Percentiles rank a stretch among this genome's conserved stretches.
These are phyloP conservation scores for Immersiella caudata DNA, from an alignment of 495 filamentous ascomycete genomes.

Conservation along the genomic window DNA sequence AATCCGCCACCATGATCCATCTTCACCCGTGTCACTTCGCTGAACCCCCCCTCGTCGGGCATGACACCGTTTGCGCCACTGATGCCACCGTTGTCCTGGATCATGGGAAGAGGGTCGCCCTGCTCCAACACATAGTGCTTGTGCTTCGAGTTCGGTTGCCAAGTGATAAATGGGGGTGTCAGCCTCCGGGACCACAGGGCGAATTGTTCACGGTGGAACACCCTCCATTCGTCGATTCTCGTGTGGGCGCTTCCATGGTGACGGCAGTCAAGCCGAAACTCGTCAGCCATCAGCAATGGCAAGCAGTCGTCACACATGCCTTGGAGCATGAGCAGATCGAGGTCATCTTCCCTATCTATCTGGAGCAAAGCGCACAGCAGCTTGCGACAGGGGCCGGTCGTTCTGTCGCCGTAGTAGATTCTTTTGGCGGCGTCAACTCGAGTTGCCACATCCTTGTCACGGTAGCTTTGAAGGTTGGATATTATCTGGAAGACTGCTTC, in stretches of 20 bases:
- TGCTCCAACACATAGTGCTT: conserved; percentile 16
- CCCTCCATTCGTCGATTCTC: no score
- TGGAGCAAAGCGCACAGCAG: conserved; percentile 4
- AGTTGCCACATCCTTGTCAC: background rate
- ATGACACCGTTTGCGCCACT: background rate
- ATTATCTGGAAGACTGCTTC: conserved; percentile 8
- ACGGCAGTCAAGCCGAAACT: background rate
- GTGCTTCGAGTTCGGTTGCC: background rate
- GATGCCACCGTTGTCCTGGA: background rate
- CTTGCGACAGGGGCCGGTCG: conserved; percentile 7
- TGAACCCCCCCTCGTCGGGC: background rate
- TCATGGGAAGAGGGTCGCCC: conserved; percentile 12
- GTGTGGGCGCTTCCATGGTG: background rate
- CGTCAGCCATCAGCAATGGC: background rate
- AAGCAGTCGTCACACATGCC: conserved; percentile 17
- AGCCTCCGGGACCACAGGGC: background rate
- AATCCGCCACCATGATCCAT: background rate
- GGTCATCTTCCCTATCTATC: background rate
- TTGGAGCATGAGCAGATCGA: background rate
- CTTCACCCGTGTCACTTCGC: background rate
- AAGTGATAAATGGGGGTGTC: conserved; percentile 7
- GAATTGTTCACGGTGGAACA: background rate
- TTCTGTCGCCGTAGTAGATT: background rate
- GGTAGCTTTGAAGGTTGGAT: background rate
- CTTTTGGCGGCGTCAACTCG: no score